Evolutionary conservation across 805 yeast species (phyloP), one percentile per base, ranked within the genome.

Genomic region (Naumovozyma baii): DNA sequence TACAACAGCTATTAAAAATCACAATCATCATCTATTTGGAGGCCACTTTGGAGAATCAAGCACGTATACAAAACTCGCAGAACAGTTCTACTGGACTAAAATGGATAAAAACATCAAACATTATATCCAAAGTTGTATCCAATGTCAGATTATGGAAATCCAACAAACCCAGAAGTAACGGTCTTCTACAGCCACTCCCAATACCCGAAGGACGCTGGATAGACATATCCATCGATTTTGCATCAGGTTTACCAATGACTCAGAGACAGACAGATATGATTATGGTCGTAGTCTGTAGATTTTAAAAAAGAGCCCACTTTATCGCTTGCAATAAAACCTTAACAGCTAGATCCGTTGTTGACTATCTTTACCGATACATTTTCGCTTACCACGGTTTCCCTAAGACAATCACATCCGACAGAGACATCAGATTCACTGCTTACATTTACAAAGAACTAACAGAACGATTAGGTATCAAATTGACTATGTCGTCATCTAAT

Each of bases 151-250:
- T 12, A 31, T n/a, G 34, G 8, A 39, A 39, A 14, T 3, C 15
- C 2, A 36, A 47, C 18, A 33, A 38, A 10, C 38, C 36, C 1
- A 12, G 25, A 4, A 10, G 31, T 7, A 46, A 47, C 13, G 50
- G 47, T 2, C 33, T 39, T 4, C 9, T 39, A 4, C 15, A 16
- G 25, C 48, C 51, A 2, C 32, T 42, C 13, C 35, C 26, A 2
- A 30, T 49, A 2, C 44, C 52, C 3, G 38, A 43, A 25, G 41
- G 46, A 18, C 34, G 50, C 17, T 50, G 55, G 56, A 22, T 18
- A 8, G 45, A 40, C 25, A 44, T 50, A 1, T 37, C 53, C 4
- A 38, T 47, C 18, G 54, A 50, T 25, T 50, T 51, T 29, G 33
- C 40, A 2, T 22, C 45, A 9, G 51, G 53, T 10, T 20, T 46